Base-by-base conservation (phyloP, 176 grass and related monocot species). In the Ensete glaucum region DNA sequence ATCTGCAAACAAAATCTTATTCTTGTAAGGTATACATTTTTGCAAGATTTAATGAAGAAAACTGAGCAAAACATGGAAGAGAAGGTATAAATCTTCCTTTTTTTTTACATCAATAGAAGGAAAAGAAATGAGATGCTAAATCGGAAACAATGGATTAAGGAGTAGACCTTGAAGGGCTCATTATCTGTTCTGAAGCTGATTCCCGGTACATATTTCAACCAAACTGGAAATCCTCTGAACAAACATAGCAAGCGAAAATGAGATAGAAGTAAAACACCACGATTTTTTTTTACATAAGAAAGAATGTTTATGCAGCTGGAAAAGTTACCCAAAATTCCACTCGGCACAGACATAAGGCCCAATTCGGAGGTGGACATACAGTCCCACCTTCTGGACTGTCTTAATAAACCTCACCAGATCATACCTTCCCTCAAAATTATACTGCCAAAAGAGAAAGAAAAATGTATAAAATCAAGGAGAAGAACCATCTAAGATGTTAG, bases 171-270 rank as follows among this genome's bases (percentile, higher is more conserved):
- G 77, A 98, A 98, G 53, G 95, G 95, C 24, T 86, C 95, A 60
- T 98, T 98, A 63, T 98, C 95, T 24, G 90, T 98, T 78, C 95
- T 93, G 76, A 98, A 98, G 84, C 91, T 94, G 83, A 99, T 99
- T 67, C 95, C 95, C 62, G 91, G 86, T 63, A 99, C 86, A 86
- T 99, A 99, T 71, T 99, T 99, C 70, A 99, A 76, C 95, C 95
- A 99, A 72, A 99, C 95, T 25, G 95, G 95, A 78, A 99, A 99
- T 29, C 95, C 95, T 56, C 95, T 99, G 65, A 76, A 85, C 66
- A 58, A 78, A 53, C 26, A 67, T 24, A 69, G 83, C 15, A 65
- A 53, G 73, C 0, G 60, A 62, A 53, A 20, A 67, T 59, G 51
- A 64, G 65, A 59, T 17, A 49, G 59, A 67, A 64, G 14, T 20